Percentiles rank a stretch among this genome's conserved stretches.
These are phyloP conservation scores for Fraxinus angustifolia DNA, from an alignment of 305 asterid genomes.

Conservation along the genomic window DNA sequence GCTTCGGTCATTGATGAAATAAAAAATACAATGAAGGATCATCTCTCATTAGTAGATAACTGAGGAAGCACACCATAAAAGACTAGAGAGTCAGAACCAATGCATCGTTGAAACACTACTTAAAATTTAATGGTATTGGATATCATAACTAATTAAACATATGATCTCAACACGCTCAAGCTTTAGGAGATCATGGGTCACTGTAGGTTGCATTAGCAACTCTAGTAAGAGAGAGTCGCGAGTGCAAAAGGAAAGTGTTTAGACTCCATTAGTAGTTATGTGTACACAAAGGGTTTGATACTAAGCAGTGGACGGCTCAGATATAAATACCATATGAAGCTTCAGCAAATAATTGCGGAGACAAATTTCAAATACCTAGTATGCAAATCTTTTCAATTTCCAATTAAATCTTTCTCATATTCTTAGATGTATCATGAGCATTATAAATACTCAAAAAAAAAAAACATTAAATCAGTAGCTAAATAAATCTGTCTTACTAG, in stretches of 20 bases:
- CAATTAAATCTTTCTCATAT: neutral
- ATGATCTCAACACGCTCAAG: neutral
- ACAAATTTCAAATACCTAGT: neutral
- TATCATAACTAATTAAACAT: neutral
- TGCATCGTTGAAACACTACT: neutral
- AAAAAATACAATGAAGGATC: neutral
- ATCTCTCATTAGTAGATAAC: conserved; percentile 6
- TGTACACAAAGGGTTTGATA: neutral
- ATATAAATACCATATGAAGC: neutral
- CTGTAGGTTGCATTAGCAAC: neutral
- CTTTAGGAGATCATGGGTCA: neutral
- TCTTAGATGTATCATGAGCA: neutral
- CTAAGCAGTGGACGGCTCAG: neutral
- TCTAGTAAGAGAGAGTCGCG: neutral
- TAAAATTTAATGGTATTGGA: neutral
- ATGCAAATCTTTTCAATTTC: neutral
- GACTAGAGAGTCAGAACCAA: neutral
- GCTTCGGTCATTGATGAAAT: neutral
- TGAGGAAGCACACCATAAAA: neutral
- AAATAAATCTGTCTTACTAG: neutral
- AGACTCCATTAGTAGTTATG: neutral
- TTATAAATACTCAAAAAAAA: neutral
- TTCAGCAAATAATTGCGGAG: neutral
- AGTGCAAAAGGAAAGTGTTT: neutral
- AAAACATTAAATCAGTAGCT: neutral